Conservation (phyloP, 2,329 filamentous ascomycete genomes). For the Diaporthe batatas region DNA sequence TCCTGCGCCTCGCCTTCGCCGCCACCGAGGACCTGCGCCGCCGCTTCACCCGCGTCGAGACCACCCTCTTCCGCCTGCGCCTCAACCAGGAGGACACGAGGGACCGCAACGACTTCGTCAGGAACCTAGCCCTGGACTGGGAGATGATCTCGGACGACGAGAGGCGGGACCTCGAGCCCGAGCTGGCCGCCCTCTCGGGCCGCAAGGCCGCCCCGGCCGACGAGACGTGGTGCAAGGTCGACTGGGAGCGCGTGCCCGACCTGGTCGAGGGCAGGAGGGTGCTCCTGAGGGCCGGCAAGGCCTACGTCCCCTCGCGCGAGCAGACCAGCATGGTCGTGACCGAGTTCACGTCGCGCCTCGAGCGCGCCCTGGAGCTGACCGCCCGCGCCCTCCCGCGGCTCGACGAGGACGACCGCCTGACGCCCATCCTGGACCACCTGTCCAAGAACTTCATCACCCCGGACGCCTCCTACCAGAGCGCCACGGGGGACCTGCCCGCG, state of each 20-base stretch:
- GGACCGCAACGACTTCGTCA: slow-evolving; percentile 83
- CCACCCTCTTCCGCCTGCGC: slow-evolving; percentile 87
- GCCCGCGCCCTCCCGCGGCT: slow-evolving; percentile 91
- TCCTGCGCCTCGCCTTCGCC: slow-evolving; percentile 91
- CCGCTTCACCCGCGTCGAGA: slow-evolving; percentile 88
- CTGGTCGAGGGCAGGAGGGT: slow-evolving; percentile 85
- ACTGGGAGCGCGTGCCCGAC: slow-evolving; percentile 94
- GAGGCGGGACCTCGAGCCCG: slow-evolving; percentile 71
- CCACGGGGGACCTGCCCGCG: slow-evolving; percentile 69
- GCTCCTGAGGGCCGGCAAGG: slow-evolving; percentile 83
- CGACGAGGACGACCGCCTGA: slow-evolving; percentile 94
- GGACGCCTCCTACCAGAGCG: slow-evolving; percentile 82
- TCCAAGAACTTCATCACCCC: slow-evolving; percentile 96
- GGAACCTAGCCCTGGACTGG: slow-evolving; percentile 84
- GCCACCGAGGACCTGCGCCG: slow-evolving; percentile 90
- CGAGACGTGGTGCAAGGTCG: slow-evolving; percentile 94
- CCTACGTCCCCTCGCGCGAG: slow-evolving; percentile 89
- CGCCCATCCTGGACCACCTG: slow-evolving; percentile 78
- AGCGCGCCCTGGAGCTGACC: slow-evolving; percentile 88
- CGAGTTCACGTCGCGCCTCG: slow-evolving; percentile 85
- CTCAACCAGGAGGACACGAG: slow-evolving; percentile 80
- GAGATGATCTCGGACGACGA: slow-evolving; percentile 86
- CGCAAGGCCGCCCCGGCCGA: slow-evolving; percentile 68
- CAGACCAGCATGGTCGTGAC: slow-evolving; percentile 90
- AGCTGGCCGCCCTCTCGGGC: slow-evolving; percentile 65